These are phyloP conservation scores for Beauveria scarabaeidicola DNA, from an alignment of 2,329 filamentous ascomycete genomes.

Conservation along the genomic window DNA sequence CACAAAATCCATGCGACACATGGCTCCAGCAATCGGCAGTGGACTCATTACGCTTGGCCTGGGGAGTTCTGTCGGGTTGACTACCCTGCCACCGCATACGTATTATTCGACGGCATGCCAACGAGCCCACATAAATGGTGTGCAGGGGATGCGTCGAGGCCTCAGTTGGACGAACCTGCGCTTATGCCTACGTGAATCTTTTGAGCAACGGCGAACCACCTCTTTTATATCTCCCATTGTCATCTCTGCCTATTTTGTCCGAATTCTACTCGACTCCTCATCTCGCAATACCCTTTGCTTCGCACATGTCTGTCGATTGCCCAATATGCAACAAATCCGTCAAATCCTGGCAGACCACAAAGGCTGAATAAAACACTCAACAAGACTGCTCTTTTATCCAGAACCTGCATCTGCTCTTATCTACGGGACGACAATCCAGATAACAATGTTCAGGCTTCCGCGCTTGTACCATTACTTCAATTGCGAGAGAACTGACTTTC, in stretches of 20 bases:
- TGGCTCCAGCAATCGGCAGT: not conserved
- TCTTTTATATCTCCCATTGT: not conserved
- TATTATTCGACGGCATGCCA: not conserved
- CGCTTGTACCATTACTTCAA: not conserved
- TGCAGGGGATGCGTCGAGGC: not conserved
- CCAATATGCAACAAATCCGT: conserved; percentile 73
- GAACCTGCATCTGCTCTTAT: not conserved
- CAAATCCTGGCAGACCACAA: conserved; percentile 35
- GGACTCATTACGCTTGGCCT: not conserved
- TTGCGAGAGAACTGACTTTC: not conserved
- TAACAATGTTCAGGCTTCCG: not conserved
- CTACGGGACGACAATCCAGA: not conserved
- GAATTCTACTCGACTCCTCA: not conserved
- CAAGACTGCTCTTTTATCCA: not conserved
- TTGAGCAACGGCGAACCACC: not conserved
- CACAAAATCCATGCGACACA: not conserved
- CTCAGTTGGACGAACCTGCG: not conserved
- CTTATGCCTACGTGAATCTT: too few species aligned
- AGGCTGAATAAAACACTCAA: not conserved
- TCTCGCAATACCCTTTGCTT: not conserved
- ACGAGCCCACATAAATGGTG: not conserved
- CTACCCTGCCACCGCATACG: not conserved
- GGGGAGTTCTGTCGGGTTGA: not conserved
- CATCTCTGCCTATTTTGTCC: not conserved
- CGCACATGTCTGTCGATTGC: conserved; percentile 53